These are phyloP conservation scores for Croton setiger DNA, from an alignment of 441 rosid genomes.

Conservation along the genomic window DNA sequence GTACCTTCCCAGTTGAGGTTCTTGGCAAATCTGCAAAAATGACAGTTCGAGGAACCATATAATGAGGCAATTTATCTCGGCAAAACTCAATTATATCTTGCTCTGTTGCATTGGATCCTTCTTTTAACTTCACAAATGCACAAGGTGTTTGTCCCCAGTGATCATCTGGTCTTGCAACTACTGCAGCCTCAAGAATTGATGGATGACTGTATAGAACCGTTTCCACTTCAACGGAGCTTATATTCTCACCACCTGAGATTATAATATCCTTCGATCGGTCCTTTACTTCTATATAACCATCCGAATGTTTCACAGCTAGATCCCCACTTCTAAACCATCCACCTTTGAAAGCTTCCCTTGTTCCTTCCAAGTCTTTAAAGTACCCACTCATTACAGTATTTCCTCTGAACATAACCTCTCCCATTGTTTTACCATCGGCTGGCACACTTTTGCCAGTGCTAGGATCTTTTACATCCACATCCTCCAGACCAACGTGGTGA, in stretches of 20 bases:
- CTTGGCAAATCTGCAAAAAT: slow-evolving; percentile 64
- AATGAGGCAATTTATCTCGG: slow-evolving; percentile 45
- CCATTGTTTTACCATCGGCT: slow-evolving; percentile 50
- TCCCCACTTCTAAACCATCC: slow-evolving; percentile 75
- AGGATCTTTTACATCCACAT: slow-evolving; percentile 52
- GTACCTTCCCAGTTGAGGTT: slow-evolving; percentile 67
- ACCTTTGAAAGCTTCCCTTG: slow-evolving; percentile 52
- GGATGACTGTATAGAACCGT: slow-evolving; percentile 61
- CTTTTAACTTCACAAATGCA: slow-evolving; percentile 71
- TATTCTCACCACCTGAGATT: too few species aligned
- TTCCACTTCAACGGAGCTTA: slow-evolving; percentile 72
- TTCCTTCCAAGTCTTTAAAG: slow-evolving; percentile 51
- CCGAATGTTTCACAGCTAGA: slow-evolving; percentile 60
- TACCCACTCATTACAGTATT: slow-evolving; percentile 80
- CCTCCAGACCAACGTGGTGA: slow-evolving; percentile 54
- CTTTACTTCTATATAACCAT: slow-evolving; percentile 66
- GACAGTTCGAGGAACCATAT: slow-evolving; percentile 64
- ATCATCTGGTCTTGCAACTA: slow-evolving; percentile 65
- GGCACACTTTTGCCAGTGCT: slow-evolving; percentile 54
- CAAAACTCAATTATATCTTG: slow-evolving; percentile 51
- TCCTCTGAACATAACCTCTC: slow-evolving; percentile 71
- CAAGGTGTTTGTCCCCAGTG: slow-evolving; percentile 81
- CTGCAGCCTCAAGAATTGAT: slow-evolving; percentile 64
- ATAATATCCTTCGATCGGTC: slow-evolving; percentile 69
- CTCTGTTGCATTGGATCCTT: slow-evolving; percentile 34